Evolutionary conservation across 2,329 filamentous ascomycete species (phyloP).

Genomic region (Talaromyces piceae): DNA sequence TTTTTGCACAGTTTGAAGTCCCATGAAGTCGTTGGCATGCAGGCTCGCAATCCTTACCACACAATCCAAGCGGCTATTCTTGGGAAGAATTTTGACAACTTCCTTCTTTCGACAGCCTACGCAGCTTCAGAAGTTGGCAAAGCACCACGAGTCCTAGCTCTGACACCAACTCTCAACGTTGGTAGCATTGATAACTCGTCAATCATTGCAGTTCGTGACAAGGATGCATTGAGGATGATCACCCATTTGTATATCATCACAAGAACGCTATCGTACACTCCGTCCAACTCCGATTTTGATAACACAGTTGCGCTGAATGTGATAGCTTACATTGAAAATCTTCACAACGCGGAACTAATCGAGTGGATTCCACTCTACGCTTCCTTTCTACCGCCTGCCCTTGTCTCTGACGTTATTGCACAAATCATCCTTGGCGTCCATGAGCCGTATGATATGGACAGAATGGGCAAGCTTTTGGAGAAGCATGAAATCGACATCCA

Average conservation of each 20-base stretch:
- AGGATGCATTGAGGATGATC: slow-evolving; percentile 60
- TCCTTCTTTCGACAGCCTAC: slow-evolving; percentile 34
- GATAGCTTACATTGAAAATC: slow-evolving; percentile 70
- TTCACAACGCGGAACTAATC: slow-evolving; percentile 64
- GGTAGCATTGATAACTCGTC: slow-evolving; percentile 45
- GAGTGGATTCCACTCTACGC: slow-evolving; percentile 84
- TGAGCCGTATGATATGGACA: slow-evolving; percentile 56
- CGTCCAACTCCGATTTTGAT: slow-evolving; percentile 46
- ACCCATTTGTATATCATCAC: slow-evolving; percentile 62
- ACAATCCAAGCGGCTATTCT: slow-evolving; percentile 39
- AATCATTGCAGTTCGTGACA: slow-evolving; percentile 35
- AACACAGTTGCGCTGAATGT: slow-evolving; percentile 60
- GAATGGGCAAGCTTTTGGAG: slow-evolving; percentile 66
- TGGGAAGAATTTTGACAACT: slow-evolving; percentile 33
- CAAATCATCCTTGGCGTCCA: slow-evolving; percentile 68
- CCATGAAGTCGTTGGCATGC: slow-evolving; percentile 29
- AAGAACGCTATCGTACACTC: slow-evolving; percentile 49
- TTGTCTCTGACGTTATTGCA: slow-evolving; percentile 64
- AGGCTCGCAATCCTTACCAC: slow-evolving; percentile 38
- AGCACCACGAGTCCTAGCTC: slow-evolving; percentile 18
- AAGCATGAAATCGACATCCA: slow-evolving; percentile 65
- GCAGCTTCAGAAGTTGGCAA: slow-evolving; percentile 32
- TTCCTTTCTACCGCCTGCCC: slow-evolving; percentile 60
- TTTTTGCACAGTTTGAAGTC: slow-evolving; percentile 30
- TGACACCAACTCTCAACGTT: slow-evolving; percentile 40